Evolutionary conservation across 345 rosid species (phyloP), one percentile per base, ranked within the genome.

Genomic region (Euphorbia tirucalli): DNA sequence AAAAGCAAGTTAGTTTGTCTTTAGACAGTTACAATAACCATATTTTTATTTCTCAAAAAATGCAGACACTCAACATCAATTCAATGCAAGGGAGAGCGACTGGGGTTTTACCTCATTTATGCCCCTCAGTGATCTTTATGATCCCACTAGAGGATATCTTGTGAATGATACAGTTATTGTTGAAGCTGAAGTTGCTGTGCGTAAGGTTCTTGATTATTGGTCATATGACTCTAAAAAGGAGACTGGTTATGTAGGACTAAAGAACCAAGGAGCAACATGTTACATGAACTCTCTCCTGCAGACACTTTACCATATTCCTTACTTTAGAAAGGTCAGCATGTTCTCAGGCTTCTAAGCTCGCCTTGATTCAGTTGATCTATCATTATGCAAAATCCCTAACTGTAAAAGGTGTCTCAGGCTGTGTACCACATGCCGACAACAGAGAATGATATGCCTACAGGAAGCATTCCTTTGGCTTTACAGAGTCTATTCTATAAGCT

Each of bases 241-340:
- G 82, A 94, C 98, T 41, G 96, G 98, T 61, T 92, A 77, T 86
- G 98, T 94, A 79, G 98, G 98, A 68, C 92, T 94, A 61, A 94
- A 94, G 84, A 94, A 94, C 80, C 98, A 94, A 85, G 98, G 98
- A 75, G 97, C 98, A n/a, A 92, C 98, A 28, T 94, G 98, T 83
- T 94, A 94, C 82, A 94, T 94, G 98, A 94, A 94, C 78, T 92
- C 98, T 82, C 88, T 94, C 68, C 83, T 94, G 11, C 98, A 94
- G 69, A 90, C 96, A n/a, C 81, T 92, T 10, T 94, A 86, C 77
- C 97, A 92, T 70, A 89, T 92, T 76, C 97, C 97, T 39, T 94
- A 94, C 87, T 94, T 94, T 83, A 87, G 98, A 79, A 94, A 92
- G 97, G 98, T 92, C 56, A 30, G 80, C 68, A 61, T 44, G 41